Evolutionary conservation across 108 stramenopile genomes (phyloP).

Genomic region (Cyclotella distinguenda): DNA sequence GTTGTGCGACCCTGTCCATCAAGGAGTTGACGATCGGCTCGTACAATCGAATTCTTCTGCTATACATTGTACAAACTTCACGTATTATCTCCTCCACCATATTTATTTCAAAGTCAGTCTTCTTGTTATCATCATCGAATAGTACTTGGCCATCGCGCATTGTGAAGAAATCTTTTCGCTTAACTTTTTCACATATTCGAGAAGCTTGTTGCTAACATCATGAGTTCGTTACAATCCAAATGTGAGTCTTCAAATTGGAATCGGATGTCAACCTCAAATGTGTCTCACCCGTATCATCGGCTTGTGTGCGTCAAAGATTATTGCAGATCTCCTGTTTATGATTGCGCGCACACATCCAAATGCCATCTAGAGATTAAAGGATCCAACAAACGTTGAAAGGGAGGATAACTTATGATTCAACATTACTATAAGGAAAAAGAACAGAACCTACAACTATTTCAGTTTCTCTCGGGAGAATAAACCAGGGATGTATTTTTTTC

Average conservation of each 20-base stretch:
- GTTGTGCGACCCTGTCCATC: constrained; percentile 57
- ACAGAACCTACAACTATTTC: constrained; percentile 52
- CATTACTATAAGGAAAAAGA: too few relatives aligned
- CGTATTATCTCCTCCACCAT: constrained; percentile 81
- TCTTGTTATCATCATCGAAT: constrained; percentile 17
- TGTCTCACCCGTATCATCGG: constrained; percentile 46
- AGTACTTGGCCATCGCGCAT: constrained; percentile 31
- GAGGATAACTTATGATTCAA: too few relatives aligned
- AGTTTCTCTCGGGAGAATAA: constrained; percentile 71
- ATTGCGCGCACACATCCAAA: constrained; percentile 82
- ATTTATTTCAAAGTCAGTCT: constrained; percentile 63
- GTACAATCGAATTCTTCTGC: constrained; percentile 71
- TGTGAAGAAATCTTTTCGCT: constrained; percentile 28
- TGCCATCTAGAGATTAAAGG: constrained; percentile 13
- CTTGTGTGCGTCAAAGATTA: constrained; percentile 78
- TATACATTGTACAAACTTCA: constrained; percentile 75
- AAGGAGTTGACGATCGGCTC: constrained; percentile 84
- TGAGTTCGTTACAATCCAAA: too few relatives aligned
- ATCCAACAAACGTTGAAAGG: not conserved
- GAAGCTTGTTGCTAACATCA: constrained; percentile 30
- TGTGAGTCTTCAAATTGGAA: too few relatives aligned
- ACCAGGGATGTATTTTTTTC: constrained; percentile 53
- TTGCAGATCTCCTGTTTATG: constrained; percentile 51
- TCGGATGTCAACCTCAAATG: too few relatives aligned
- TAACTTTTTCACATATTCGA: constrained; percentile 28